Base-by-base conservation (phyloP, 2,329 filamentous ascomycete genomes). In the Neofusicoccum sp. region DNA sequence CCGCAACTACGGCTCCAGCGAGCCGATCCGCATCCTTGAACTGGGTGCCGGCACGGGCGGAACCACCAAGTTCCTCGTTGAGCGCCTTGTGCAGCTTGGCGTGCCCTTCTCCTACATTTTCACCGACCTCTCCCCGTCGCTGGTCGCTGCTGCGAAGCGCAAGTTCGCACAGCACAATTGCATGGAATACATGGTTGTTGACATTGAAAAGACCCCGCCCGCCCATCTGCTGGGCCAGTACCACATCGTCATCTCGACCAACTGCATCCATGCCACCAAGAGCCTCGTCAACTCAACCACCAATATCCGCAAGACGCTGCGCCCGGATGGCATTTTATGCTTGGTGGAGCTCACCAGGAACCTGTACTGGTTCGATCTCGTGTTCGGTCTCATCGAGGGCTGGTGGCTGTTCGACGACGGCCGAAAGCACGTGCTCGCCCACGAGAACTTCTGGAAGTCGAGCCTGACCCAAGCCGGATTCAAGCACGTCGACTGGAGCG, bases 381-480 rank as follows among this genome's bases (percentile, higher is more conserved):
- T 77, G n/a, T 74, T 76, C 52, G 77, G 77, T 5, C 63, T 78
- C 4, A 66, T 79, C 0, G 75, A 77, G 16, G 77, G 76, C 2
- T 79, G 77, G 77, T 79, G 77, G 77, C 63, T 74, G 1, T 76
- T 76, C 54, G 68, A 74, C 1, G 76, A 78, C 63, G 75, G 66
- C 16, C 71, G 74, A 1, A 28, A 56, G 9, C 69, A 76, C 58
- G 68, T 67, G 1, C 43, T 74, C 1, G 65, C 62, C 0, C 34
- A 39, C 6, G 62, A 68, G 28, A 3, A 43, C 5, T 29, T 50
- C 1, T 76, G 73, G 73, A 60, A 70, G 6, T n/a, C 62, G 5
- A 56, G 50, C 2, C 45, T 74, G 28, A 64, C 61, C 28, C 39
- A 59, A 14, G 65, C 66, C 8, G 71, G 71, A 1, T 73, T 66